These are phyloP conservation scores for Lasiosphaeria ovina DNA, from an alignment of 495 filamentous ascomycete genomes.

Conservation along the genomic window DNA sequence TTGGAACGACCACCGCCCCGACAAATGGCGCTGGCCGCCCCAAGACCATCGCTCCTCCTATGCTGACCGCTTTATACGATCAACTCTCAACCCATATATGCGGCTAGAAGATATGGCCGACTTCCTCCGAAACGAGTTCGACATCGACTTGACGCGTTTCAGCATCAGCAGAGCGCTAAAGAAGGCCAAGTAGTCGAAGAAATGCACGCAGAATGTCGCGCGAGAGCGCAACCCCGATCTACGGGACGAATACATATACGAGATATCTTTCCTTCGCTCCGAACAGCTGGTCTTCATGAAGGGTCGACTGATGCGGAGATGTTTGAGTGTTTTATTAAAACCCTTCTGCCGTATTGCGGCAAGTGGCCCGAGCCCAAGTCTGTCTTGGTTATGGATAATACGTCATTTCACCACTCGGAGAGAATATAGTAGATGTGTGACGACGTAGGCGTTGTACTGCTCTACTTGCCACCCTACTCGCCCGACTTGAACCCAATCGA, in stretches of 20 bases:
- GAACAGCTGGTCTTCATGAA: constrained; percentile 2
- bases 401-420: constrained; percentile 10
- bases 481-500: constrained; percentile 15
- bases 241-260: constrained; percentile 5
- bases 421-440: constrained; percentile 10
- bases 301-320: not conserved
- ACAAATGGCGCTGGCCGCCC: constrained; percentile 2
- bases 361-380: constrained; percentile 11
- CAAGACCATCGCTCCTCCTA: constrained; percentile 1
- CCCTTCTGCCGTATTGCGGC: constrained; percentile 4
- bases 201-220: not conserved
- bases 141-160: not conserved
- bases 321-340: constrained; percentile 5
- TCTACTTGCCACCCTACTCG: constrained; percentile 10
- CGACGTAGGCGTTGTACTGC: constrained; percentile 4
- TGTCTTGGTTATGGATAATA: constrained; percentile 10
- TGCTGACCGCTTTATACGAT: constrained; percentile 5
- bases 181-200: constrained; percentile 5
- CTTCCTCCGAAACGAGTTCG: constrained; percentile 6
- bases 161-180: not conserved
- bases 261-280: constrained; percentile 3
- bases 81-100: constrained; percentile 1
- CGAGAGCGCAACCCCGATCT: constrained; percentile 6
- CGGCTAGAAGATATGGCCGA: constrained; percentile 2
- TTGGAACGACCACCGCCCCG: not conserved